Evolutionary conservation across 495 filamentous ascomycete genomes (phyloP).

Genomic region (Cetradonia linearis): DNA sequence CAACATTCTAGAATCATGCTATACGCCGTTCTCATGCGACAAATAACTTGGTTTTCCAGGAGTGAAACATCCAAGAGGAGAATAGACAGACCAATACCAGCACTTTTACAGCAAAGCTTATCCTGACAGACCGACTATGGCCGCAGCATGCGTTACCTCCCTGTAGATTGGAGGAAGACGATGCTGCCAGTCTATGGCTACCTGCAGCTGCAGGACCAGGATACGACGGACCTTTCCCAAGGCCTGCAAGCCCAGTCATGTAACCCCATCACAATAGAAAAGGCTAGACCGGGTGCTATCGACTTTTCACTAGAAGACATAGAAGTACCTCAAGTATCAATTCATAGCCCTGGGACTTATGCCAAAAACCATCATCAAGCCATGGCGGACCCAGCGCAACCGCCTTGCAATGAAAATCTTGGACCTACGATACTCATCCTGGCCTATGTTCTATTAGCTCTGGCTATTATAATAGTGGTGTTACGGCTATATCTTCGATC

Average conservation of each 20-base stretch:
- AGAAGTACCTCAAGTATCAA: not conserved
- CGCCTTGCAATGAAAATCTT: conserved; percentile 18
- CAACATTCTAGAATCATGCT: not conserved
- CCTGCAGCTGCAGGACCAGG: conserved; percentile 5
- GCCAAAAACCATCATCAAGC: not conserved
- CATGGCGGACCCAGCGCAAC: conserved; percentile 15
- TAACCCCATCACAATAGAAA: not conserved
- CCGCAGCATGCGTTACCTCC: not conserved
- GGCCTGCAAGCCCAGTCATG: not conserved
- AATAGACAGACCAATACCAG: not conserved
- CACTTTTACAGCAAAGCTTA: not conserved
- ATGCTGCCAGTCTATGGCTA: not conserved
- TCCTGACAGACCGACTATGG: not conserved
- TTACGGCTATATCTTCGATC: conserved; percentile 21
- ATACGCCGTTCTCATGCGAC: not conserved
- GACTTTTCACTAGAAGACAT: not conserved
- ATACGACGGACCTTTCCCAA: not conserved
- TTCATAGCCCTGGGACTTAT: not conserved
- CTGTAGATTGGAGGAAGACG: not conserved
- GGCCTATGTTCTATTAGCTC: conserved; percentile 10
- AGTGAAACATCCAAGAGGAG: conserved; percentile 3
- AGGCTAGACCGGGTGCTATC: not conserved
- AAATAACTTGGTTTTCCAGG: not conserved
- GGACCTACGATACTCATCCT: conserved; percentile 21
- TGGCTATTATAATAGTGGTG: conserved; percentile 17